Base-by-base conservation (phyloP, 441 rosid genomes). In the Pelargonium myrrhifolium region DNA sequence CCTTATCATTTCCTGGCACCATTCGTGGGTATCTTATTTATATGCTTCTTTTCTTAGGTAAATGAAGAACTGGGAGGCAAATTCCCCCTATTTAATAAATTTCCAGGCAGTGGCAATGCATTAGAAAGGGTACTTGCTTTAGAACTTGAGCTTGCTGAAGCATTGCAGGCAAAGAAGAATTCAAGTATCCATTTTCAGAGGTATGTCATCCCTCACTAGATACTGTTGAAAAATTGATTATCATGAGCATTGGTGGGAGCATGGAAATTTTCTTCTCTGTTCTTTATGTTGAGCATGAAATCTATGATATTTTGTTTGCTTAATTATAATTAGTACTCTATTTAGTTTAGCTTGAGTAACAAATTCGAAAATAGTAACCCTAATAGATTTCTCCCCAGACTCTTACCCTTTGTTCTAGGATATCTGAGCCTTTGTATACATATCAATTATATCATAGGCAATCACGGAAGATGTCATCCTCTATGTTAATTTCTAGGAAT, bases 101-200 rank as follows among this genome's bases (percentile, higher is more conserved):
- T 84, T 64, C 73, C 89, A 47, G 84, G 78, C 21, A 79, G 82
- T 65, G 87, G 97, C 51, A 89, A 84, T 45, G 87, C 98, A 18
- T 77, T 90, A 62, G 95, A 92, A 78, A 88, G 97, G 65, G 98
- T 92, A 64, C 90, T 95, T 56, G 99, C 98, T 20, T 78, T 95
- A 71, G 99, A 95, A 80, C 81, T 92, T 20, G 97, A 95, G 77
- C 96, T 95, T 64, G 97, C 96, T 26, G 92, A 86, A 77, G 86
- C 97, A 70, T 81, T 95, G 75, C 90, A 87, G 75, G 82, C 83
- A 12, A 90, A 95, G 78, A 86, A 86, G 77, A 86, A 76, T 75
- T 81, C 93, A 47, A 76, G 77, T 75, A 64, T 82, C 74, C 86
- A 82, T 76, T 86, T 92, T 73, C 96, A 92, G 71, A 95, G 99